phyloP scores from a whole-genome alignment of 2,329 filamentous ascomycete species.

The Epichloe gansuensis region DNA sequence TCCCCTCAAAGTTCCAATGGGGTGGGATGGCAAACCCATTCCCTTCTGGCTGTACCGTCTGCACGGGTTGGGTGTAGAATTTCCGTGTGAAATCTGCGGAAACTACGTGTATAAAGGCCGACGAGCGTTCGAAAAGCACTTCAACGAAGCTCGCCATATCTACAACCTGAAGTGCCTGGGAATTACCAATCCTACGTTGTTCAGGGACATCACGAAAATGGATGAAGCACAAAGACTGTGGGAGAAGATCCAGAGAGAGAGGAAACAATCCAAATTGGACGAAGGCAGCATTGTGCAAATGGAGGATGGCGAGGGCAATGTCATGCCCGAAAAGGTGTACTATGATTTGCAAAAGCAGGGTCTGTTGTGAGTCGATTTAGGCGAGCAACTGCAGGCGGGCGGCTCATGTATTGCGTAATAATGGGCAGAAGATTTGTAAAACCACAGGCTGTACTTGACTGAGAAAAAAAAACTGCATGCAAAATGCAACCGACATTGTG shows the following conservation, averaged over 20 bases:
- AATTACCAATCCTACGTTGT: slow-evolving; percentile 80
- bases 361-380: slow-evolving; percentile 42
- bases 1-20: slow-evolving; percentile 84
- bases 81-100: slow-evolving; percentile 90
- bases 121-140: slow-evolving; percentile 95
- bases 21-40: slow-evolving; percentile 98
- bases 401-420: neutral
- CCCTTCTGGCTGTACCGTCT: slow-evolving; percentile 98
- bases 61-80: slow-evolving; percentile 88
- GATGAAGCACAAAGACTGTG: slow-evolving; percentile 79
- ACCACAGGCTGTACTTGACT: too few species aligned
- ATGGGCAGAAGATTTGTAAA: neutral
- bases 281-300: slow-evolving; percentile 89
- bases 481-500: too few species aligned
- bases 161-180: slow-evolving; percentile 90
- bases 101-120: slow-evolving; percentile 99
- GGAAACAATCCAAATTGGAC: slow-evolving; percentile 61
- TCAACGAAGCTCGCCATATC: slow-evolving; percentile 85
- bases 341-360: slow-evolving; percentile 90
- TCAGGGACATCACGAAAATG: slow-evolving; percentile 87
- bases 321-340: slow-evolving; percentile 99
- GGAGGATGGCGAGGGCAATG: slow-evolving; percentile 94
- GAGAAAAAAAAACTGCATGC: too few species aligned
- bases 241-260: slow-evolving; percentile 84
- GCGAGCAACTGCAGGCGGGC: neutral